These are phyloP conservation scores for Penicillium sp. DNA, from an alignment of 2,329 filamentous ascomycete species.

Conservation along the genomic window DNA sequence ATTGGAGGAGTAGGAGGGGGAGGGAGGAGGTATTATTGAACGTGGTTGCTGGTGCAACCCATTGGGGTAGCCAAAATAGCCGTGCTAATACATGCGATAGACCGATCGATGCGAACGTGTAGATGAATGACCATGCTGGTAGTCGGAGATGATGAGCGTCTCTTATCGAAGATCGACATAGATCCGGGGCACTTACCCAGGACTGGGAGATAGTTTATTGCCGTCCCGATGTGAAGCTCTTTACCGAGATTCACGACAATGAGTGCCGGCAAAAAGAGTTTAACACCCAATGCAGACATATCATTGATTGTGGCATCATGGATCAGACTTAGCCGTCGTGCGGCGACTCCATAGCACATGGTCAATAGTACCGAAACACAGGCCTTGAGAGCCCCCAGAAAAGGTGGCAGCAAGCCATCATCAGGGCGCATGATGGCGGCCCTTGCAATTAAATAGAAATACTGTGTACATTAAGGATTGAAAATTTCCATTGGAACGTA, in stretches of 20 bases:
- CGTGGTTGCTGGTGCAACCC: conserved; percentile 60
- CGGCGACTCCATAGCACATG: not conserved
- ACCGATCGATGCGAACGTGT: conserved; percentile 57
- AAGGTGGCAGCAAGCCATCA: not conserved
- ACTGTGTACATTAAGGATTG: not conserved
- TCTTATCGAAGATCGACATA: not conserved
- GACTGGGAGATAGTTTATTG: not conserved
- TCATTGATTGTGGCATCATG: conserved; percentile 1
- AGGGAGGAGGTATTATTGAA: conserved; percentile 66
- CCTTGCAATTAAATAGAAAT: not conserved
- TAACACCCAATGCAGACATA: not conserved
- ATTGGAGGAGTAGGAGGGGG: conserved; percentile 59
- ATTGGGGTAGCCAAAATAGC: conserved; percentile 57
- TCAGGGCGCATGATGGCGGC: not conserved
- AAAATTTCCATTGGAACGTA: not conserved
- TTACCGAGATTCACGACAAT: not conserved
- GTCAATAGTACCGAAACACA: not conserved
- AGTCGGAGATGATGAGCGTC: not conserved
- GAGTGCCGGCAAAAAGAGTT: not conserved
- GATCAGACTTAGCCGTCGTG: not conserved
- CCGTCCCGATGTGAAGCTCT: not conserved
- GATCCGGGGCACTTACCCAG: not conserved
- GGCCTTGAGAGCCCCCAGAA: conserved; percentile 1
- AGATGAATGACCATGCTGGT: conserved; percentile 58
- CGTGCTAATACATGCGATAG: conserved; percentile 54